A percentile compares a stretch with the other conserved stretches of the same genome.
Conservation (phyloP, 2,329 filamentous ascomycete species). For the Didymella lethalis region DNA sequence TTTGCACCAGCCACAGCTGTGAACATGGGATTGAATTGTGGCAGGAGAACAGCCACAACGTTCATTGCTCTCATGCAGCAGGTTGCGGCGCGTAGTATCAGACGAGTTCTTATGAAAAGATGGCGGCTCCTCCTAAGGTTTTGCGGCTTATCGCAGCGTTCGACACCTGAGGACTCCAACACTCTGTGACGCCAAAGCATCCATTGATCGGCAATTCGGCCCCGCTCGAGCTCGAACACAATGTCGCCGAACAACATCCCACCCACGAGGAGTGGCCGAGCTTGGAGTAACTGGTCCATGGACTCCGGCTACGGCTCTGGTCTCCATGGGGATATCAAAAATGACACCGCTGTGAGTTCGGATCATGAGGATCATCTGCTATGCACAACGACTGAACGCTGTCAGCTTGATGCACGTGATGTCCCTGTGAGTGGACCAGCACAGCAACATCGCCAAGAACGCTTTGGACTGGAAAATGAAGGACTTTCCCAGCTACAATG, state of each 20-base stretch:
- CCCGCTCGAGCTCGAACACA: conserved; percentile 6
- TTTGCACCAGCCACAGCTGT: conserved; percentile 9
- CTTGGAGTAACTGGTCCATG: conserved; percentile 42
- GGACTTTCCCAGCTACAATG: neutral
- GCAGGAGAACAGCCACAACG: conserved; percentile 19
- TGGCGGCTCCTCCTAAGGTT: conserved; percentile 4
- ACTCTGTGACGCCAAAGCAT: conserved; percentile 1
- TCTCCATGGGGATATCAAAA: conserved; percentile 22
- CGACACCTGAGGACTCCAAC: conserved; percentile 5
- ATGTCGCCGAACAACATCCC: conserved; percentile 38
- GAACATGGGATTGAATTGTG: conserved; percentile 13
- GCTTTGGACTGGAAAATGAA: neutral
- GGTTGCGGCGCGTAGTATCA: conserved; percentile 16
- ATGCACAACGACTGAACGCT: neutral
- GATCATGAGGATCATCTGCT: neutral
- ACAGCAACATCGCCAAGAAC: neutral
- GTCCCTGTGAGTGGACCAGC: neutral
- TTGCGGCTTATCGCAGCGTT: conserved; percentile 14
- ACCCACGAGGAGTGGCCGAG: conserved; percentile 27
- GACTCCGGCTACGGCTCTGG: conserved; percentile 47
- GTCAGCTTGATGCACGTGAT: conserved; percentile 34
- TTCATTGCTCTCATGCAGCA: conserved; percentile 1
- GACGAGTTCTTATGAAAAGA: conserved; percentile 11
- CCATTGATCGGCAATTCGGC: conserved; percentile 3
- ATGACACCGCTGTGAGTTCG: conserved; percentile 20